These are phyloP conservation scores for Trypanosomatidae sp. DNA, from an alignment of 208 protist genomes.

Conservation along the genomic window DNA sequence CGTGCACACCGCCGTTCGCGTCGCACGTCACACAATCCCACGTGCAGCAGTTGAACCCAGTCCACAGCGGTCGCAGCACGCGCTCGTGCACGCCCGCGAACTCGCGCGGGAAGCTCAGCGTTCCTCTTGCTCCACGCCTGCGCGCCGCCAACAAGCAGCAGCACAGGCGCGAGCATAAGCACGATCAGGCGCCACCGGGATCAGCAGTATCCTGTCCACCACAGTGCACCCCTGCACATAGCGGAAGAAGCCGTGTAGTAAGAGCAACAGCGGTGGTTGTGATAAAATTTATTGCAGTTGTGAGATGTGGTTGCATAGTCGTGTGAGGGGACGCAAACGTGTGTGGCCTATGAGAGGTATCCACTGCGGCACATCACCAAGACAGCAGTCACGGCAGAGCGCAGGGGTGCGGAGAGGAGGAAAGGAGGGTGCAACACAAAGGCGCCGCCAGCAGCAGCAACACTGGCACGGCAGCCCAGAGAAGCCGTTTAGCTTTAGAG, in stretches of 20 bases:
- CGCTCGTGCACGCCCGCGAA: constrained; percentile 18
- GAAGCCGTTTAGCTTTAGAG: not conserved
- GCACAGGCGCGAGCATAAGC: constrained; percentile 7
- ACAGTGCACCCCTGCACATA: not conserved
- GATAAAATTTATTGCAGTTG: not conserved
- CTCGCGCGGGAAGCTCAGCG: constrained; percentile 22
- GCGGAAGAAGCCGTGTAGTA: not conserved
- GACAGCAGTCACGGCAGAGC: not conserved
- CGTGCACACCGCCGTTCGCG: constrained; percentile 22
- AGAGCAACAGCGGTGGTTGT: not conserved
- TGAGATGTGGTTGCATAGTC: not conserved
- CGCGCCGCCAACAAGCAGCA: constrained; percentile 12
- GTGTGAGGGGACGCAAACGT: not conserved
- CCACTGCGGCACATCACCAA: not conserved
- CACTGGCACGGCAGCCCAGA: not conserved
- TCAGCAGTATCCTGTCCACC: constrained; percentile 3
- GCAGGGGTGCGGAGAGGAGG: not conserved
- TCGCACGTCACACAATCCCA: constrained; percentile 25
- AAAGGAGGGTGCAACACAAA: not conserved
- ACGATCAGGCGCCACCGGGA: constrained; percentile 2
- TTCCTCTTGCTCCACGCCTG: constrained; percentile 2
- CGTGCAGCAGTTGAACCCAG: constrained; percentile 25
- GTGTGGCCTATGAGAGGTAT: not conserved
- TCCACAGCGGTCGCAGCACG: constrained; percentile 20
- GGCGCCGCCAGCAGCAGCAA: not conserved